Conservation (phyloP, 1,284 basidiomycete species). For the Schizophyllum commune region DNA sequence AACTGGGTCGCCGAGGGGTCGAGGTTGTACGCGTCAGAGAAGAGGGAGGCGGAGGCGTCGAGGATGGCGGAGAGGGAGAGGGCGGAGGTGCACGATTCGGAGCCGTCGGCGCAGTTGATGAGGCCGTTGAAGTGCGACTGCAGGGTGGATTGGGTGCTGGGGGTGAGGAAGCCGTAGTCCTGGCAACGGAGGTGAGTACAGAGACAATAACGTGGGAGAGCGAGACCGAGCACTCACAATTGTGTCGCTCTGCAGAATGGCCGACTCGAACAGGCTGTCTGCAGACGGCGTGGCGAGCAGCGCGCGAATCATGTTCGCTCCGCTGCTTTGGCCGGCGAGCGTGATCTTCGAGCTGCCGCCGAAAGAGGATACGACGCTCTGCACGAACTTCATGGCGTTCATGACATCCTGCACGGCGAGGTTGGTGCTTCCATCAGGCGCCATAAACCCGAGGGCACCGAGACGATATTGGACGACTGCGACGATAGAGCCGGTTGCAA, state of each 20-base stretch:
- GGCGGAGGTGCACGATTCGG: constrained; percentile 44
- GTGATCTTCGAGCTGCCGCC: constrained; percentile 70
- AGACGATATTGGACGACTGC: constrained; percentile 81
- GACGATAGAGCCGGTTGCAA: constrained; percentile 72
- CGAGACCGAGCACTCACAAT: constrained; percentile 44
- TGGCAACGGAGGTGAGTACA: constrained; percentile 18
- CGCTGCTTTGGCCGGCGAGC: constrained; percentile 82
- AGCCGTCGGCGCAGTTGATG: constrained; percentile 35
- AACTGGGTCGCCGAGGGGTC: constrained; percentile 45
- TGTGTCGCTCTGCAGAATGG: constrained; percentile 80
- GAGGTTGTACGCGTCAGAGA: constrained; percentile 29
- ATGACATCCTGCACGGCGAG: constrained; percentile 67
- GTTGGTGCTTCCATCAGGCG: constrained; percentile 62
- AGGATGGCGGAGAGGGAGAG: constrained; percentile 49
- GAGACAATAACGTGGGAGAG: neutral
- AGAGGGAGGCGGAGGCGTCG: constrained; percentile 34
- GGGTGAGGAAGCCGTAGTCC: constrained; percentile 67
- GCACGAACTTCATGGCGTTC: constrained; percentile 60
- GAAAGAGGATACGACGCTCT: constrained; percentile 54
- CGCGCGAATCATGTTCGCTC: constrained; percentile 75
- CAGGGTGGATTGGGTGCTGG: constrained; percentile 45
- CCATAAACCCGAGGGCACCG: constrained; percentile 74
- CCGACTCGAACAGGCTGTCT: constrained; percentile 58
- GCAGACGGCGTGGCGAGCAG: constrained; percentile 63
- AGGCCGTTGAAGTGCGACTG: constrained; percentile 45